Evolutionary conservation across 1,139 yeast species (phyloP), one percentile per base, ranked within the genome.

Genomic region (Yamadazyma mexicana): DNA sequence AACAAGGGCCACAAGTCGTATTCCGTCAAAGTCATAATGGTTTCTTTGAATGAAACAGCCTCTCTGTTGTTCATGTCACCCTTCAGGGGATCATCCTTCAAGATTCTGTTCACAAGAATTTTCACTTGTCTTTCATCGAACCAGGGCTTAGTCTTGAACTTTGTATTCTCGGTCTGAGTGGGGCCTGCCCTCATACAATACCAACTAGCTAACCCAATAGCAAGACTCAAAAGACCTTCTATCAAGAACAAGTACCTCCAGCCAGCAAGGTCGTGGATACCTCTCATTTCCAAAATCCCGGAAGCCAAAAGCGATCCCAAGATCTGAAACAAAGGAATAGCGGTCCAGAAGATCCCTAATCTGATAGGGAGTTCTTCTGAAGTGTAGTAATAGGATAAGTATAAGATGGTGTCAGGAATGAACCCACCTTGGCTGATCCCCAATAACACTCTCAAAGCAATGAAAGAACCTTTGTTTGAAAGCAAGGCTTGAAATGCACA

Each of bases 41-140:
- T 49, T 44, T 56, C 56, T 33, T 37, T 52, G 8, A 47, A 44
- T 2, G 26, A 14, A 31, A 62, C 55, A 1, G 62, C 61, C 29
- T 61, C 58, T 49, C 66, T 52, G 37, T 61, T 60, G 52, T 77
- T 67, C 82, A 78, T 77, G 43, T 75, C 81, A n/a, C 83, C 82
- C 55, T 80, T 80, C 2, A 73, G 59, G 4, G 85, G 84, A 49
- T 80, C 86, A 51, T 80, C 83, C 46, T 84, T 58, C 38, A 80
- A 58, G 2, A 80, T 64, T 39, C 77, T 65, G 48, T 79, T 46
- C 34, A 45, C 49, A 14, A 49, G 40, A 31, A 65, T 62, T 42
- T 56, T 62, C 35, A 61, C 69, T 44, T 66, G 69, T 36, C 69
- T 45, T 3, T 63, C 69, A 17, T 65, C 57, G 35, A 56, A 66